Base-by-base conservation (phyloP, 139 green algal genomes). In the Nannochloris sp. region DNA sequence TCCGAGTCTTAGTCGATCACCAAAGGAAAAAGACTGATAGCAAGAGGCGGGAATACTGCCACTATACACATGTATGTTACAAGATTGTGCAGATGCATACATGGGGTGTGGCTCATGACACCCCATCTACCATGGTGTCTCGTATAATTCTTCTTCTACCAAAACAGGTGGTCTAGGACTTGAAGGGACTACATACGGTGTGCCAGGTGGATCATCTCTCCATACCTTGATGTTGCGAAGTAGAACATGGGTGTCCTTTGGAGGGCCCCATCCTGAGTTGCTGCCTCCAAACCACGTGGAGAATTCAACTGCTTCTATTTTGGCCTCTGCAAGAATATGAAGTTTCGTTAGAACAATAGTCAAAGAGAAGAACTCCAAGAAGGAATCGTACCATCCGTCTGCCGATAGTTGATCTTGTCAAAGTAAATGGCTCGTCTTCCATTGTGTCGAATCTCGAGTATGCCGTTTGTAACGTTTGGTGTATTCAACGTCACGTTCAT, bases 231-330 rank as follows among this genome's bases (percentile, higher is more conserved):
- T 51, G 49, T 70, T 70, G 23, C 49, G 20, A n/a, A 70, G 49
- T 6, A 70, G 1, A 20, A 60, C 23, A 29, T 64, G 61, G 44
- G 63, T 70, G 23, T 64, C 50, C 6, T 26, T 14, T 20, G 63
- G 25, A 49, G 63, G 63, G 0, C 14, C 50, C 63, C 63, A 70
- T 14, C 23, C 31, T 13, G 25, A 28, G 28, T 70, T 51, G 17
- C 63, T 59, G 16, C 63, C 63, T 48, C 63, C 63, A 23, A 53
- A 70, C 63, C 63, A 70, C 29, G 63, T 64, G 25, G 50, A 51
- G 13, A 70, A 48, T 12, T 64, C 28, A 5, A 70, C 51, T n/a
- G 20, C 58, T 51, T 64, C 58, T 17, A 64, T 64, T 23, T 53
- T 53, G 16, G 46, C 46, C 16, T 53, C 46, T 53, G 46, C 46